Evolutionary conservation across 2,329 filamentous ascomycete species (phyloP), one percentile per base, ranked within the genome.

Genomic region (Aspergillus sergii): DNA sequence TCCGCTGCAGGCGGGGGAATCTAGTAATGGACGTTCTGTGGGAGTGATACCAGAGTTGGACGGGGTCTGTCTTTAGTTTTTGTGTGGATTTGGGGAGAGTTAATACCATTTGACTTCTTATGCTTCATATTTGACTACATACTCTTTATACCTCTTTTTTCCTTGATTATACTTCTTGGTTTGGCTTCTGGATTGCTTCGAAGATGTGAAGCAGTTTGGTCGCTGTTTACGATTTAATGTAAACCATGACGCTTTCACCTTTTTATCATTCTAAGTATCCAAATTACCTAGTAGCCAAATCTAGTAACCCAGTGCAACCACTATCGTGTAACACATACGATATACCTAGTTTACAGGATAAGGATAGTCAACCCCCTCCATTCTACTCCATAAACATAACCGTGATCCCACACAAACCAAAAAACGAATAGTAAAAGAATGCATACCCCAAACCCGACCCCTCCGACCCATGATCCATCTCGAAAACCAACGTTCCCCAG

Each of bases 141-240:
- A 53, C 12, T 58, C 61, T 28, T 60, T 59, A 63, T 64, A 62
- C 54, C 63, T 61, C 61, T 64, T 62, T 63, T 21, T 60, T 65
- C 58, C 63, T 63, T 59, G 48, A 28, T 64, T 59, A 51, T 19
- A 67, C 63, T 66, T 67, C 58, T 64, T 58, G 69, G 67, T 65
- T 60, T 67, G 67, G 67, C 67, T 63, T 67, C 68, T 69, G 63
- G 61, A 68, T 23, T 12, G 43, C 43, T 46, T 46, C 43, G 21
- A 14, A 46, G 43, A 5, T 46, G 11, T 23, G 21, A 23, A 46
- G 43, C 43, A 21, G 9, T 23, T 14, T 5, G 21, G n/a, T 23
- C 11, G 21, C 43, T 46, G 43, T 46, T 21, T 70, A 70, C 65
- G 69, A 71, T 66, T 64, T 68, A 69, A 71, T 70, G 69, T 71